Evolutionary conservation across 2,329 filamentous ascomycete species (phyloP), one percentile per base, ranked within the genome.

Genomic region (Microsporum canis): DNA sequence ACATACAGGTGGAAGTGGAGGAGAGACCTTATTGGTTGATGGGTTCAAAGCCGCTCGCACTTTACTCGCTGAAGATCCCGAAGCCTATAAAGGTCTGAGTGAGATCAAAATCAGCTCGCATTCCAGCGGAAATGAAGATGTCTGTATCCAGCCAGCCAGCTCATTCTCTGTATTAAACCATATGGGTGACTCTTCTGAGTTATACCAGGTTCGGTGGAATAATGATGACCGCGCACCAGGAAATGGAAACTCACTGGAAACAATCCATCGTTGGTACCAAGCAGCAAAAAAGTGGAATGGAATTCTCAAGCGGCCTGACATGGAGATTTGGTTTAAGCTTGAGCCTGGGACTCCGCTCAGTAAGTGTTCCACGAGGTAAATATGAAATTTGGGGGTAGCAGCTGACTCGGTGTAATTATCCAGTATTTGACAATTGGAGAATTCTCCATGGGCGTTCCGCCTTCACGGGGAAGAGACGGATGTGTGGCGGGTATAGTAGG

Each of bases 391-490:
- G 27, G 1, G 17, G 43, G 34, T 55, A 31, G 23, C 23, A 34
- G n/a, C 56, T 23, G 59, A 34, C 60, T 64, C 64, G 33, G 56
- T 66, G 61, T 51, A 63, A 38, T 3, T 55, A 47, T 56, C 8
- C 67, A 88, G 88, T 97, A 55, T 96, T 99, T 72, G 89, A 99
- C 71, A 97, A 99, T 70, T 96, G 92, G 91, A 83, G 94, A 62
- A 88, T 96, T 38, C 76, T 97, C 67, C 94, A 99, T 73, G 94
- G 92, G 0, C 80, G 94, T 67, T 85, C 85, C 58, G 83, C 83
- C 0, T 99, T 97, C 69, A 87, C 85, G 4, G 94, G 94, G 1
- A 84, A 88, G 70, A 80, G 94, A 66, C 85, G 91, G 66, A 88
- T 99, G 70, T 96, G 91, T 72, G 94, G 94, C 63, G 92, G 84